Evolutionary conservation across 2,329 filamentous ascomycete species (phyloP).

Genomic region (Purpureocillium lavendulum): DNA sequence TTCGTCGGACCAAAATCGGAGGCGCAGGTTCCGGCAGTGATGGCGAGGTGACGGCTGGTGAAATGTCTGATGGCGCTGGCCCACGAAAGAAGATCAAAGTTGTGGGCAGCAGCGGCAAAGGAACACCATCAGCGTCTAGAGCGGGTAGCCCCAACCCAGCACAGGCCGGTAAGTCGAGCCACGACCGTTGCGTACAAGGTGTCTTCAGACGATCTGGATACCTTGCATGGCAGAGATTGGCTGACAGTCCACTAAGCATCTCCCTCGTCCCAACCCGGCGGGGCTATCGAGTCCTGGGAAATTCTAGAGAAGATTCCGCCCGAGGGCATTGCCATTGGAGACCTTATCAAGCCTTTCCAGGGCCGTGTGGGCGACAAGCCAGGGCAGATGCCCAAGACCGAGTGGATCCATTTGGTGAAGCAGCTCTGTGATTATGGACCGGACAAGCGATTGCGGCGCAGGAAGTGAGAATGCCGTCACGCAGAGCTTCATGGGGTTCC

Average conservation of each 20-base stretch:
- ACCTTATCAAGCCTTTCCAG: constrained; percentile 46
- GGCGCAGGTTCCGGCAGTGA: constrained; percentile 57
- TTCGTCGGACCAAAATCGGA: constrained; percentile 32
- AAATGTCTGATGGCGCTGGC: constrained; percentile 50
- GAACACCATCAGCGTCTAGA: constrained; percentile 51
- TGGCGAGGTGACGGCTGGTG: constrained; percentile 61
- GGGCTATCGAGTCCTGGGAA: constrained; percentile 39
- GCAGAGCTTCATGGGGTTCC: too few species aligned
- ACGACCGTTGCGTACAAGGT: too few species aligned
- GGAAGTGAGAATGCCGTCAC: constrained; percentile 16
- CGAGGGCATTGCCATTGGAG: constrained; percentile 45
- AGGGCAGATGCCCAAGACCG: constrained; percentile 40
- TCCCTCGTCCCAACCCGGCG: constrained; percentile 19
- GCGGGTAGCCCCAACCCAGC: constrained; percentile 50
- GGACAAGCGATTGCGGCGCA: constrained; percentile 44
- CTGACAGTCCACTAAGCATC: too few species aligned
- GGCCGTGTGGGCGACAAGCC: constrained; percentile 43
- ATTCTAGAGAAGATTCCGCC: constrained; percentile 45
- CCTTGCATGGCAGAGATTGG: neutral
- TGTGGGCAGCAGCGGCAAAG: constrained; percentile 34
- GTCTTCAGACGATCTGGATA: neutral
- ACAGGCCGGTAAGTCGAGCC: constrained; percentile 26
- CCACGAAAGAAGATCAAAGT: constrained; percentile 50
- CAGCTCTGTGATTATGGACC: constrained; percentile 42
- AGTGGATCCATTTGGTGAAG: constrained; percentile 54